A percentile compares a stretch with the other conserved stretches of the same genome.
These are phyloP conservation scores for Aspergillus ostianus DNA, from an alignment of 495 filamentous ascomycete genomes.

Conservation along the genomic window DNA sequence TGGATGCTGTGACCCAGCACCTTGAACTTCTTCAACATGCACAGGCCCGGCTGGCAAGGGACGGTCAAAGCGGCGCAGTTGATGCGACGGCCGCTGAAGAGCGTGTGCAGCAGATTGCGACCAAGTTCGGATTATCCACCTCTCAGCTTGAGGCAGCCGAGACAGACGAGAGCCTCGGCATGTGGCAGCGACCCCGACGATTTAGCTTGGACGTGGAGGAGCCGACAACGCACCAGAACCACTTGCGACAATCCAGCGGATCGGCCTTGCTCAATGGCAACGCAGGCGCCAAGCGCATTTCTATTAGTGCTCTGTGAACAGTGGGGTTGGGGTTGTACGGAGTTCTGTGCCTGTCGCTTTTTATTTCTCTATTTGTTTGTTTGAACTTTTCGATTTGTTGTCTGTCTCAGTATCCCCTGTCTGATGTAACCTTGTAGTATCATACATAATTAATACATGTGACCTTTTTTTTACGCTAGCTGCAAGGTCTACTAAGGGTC, in stretches of 20 bases:
- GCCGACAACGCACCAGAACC: slow-evolving; percentile 34
- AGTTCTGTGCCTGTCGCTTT: background rate
- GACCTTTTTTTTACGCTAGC: background rate
- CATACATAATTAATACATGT: background rate
- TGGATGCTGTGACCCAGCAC: slow-evolving; percentile 42
- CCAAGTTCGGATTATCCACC: slow-evolving; percentile 32
- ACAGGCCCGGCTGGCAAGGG: slow-evolving; percentile 29
- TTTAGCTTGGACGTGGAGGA: slow-evolving; percentile 44
- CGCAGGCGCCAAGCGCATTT: slow-evolving; percentile 26
- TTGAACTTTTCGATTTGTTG: background rate
- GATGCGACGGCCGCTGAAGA: slow-evolving; percentile 27
- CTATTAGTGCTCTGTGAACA: slow-evolving; percentile 22
- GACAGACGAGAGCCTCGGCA: slow-evolving; percentile 30
- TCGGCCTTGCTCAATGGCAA: slow-evolving; percentile 31
- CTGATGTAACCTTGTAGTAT: background rate
- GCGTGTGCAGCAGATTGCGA: slow-evolving; percentile 29
- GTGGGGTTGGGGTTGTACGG: background rate
- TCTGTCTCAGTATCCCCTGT: background rate
- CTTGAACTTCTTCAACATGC: slow-evolving; percentile 52
- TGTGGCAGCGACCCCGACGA: slow-evolving; percentile 40
- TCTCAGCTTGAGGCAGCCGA: slow-evolving; percentile 25
- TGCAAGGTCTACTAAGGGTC: background rate
- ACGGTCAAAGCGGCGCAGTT: slow-evolving; percentile 18
- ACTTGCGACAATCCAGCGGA: slow-evolving; percentile 38
- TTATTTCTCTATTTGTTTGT: slow-evolving; percentile 5